A percentile compares a stretch with the other conserved stretches of the same genome.
phyloP scores from a whole-genome alignment of 2,329 filamentous ascomycete species.

The Xylariaceae sp. region DNA sequence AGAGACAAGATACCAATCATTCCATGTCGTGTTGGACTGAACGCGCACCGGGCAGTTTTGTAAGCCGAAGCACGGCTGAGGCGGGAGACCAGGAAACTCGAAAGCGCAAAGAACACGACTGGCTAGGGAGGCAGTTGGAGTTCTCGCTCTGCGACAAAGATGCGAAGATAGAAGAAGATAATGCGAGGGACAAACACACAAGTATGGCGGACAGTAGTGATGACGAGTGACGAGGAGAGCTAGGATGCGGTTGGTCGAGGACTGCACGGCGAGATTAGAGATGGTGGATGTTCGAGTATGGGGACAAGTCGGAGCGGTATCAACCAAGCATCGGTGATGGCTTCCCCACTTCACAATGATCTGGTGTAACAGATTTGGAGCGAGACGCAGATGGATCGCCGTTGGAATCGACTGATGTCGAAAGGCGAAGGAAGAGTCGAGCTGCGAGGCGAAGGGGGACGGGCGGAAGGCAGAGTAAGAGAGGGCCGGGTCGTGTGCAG shows the following conservation, averaged over 20 bases:
- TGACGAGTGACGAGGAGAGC: background rate
- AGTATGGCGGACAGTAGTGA: no score
- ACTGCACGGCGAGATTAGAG: conserved; percentile 4
- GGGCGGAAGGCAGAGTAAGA: conserved; percentile 10
- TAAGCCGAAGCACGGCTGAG: no score
- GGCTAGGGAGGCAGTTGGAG: no score
- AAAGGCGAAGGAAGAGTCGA: background rate
- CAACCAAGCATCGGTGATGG: conserved; percentile 6
- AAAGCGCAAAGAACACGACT: no score
- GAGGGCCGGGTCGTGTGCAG: background rate
- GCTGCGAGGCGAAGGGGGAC: conserved; percentile 8
- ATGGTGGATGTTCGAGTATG: background rate
- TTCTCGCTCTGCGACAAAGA: no score
- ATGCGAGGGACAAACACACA: no score
- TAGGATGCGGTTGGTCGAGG: conserved; percentile 1
- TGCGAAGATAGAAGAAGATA: no score
- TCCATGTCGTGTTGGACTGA: no score
- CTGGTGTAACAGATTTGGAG: background rate
- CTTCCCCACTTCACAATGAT: background rate
- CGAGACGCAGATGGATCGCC: background rate
- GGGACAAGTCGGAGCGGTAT: background rate
- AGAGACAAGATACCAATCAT: no score
- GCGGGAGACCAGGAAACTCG: no score
- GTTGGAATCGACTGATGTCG: background rate
- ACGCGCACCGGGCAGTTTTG: no score